Conservation (phyloP, 2,329 filamentous ascomycete genomes). For the Ophiocordyceps unilateralis region DNA sequence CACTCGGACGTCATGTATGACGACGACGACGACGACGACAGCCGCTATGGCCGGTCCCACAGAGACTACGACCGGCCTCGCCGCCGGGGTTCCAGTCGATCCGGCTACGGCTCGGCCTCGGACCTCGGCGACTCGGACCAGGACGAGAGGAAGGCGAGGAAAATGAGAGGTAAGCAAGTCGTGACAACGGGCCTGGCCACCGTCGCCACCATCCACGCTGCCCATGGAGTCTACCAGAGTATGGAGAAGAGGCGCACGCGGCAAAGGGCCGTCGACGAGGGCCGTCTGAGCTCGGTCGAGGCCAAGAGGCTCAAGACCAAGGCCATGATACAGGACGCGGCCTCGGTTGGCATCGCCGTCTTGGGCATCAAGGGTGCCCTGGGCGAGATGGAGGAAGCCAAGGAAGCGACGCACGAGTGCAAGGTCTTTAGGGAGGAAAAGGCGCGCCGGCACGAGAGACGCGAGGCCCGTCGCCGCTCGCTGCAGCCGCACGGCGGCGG, state of each 20-base stretch:
- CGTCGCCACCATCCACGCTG: constrained; percentile 43
- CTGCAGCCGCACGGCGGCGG: constrained; percentile 11
- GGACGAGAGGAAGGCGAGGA: constrained; percentile 34
- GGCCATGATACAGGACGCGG: constrained; percentile 38
- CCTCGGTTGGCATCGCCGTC: constrained; percentile 40
- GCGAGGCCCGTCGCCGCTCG: constrained; percentile 19
- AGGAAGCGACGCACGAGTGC: constrained; percentile 29
- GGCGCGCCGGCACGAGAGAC: constrained; percentile 28
- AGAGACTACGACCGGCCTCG: constrained; percentile 26
- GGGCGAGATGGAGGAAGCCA: constrained; percentile 37
- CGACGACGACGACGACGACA: constrained; percentile 22
- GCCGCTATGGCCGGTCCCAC: constrained; percentile 18
- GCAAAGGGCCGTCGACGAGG: constrained; percentile 35
- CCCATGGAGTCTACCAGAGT: constrained; percentile 39
- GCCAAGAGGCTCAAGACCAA: constrained; percentile 40
- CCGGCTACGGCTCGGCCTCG: constrained; percentile 32
- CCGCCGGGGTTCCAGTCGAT: constrained; percentile 17
- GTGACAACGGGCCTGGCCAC: constrained; percentile 38
- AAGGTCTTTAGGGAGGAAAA: constrained; percentile 32
- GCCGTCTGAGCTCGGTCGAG: constrained; percentile 29
- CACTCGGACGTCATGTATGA: constrained; percentile 29
- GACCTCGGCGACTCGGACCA: constrained; percentile 41
- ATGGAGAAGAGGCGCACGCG: constrained; percentile 37
- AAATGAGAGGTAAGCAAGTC: constrained; percentile 46
- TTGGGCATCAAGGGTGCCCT: constrained; percentile 40